Evolutionary conservation across 805 yeast genomes (phyloP).

Genomic region (Saccharomycopsis lassenensis): DNA sequence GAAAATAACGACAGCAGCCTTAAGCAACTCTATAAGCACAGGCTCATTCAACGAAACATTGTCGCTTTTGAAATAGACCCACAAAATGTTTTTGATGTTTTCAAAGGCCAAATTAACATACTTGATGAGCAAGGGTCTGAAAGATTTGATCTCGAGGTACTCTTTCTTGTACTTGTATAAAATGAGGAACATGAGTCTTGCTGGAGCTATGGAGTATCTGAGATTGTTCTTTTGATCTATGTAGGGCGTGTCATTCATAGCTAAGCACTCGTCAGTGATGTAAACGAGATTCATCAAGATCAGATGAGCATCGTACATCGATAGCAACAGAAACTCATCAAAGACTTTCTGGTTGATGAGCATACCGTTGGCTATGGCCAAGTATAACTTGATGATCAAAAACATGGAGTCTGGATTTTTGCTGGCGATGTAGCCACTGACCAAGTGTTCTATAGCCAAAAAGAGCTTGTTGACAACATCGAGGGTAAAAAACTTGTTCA

Average conservation of each 20-base stretch:
- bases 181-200: conserved; percentile 4
- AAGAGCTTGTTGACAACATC: background rate
- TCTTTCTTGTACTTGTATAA: conserved; percentile 2
- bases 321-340: background rate
- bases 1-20: conserved; percentile 3
- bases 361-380: conserved; percentile 5
- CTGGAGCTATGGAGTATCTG: conserved; percentile 7
- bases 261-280: too few relatives aligned
- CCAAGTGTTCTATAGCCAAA: conserved; percentile 1
- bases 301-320: background rate
- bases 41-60: conserved; percentile 4
- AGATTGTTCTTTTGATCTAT: background rate
- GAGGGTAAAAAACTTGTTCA: background rate
- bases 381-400: conserved; percentile 1
- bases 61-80: conserved; percentile 8
- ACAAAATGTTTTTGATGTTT: conserved; percentile 8
- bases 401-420: background rate
- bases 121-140: conserved; percentile 1
- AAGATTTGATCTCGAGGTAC: conserved; percentile 1
- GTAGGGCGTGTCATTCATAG: too few relatives aligned
- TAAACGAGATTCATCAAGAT: background rate
- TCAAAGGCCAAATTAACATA: conserved; percentile 1
- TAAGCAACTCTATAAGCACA: conserved; percentile 8
- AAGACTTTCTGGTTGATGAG: conserved; percentile 3
- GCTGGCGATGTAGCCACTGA: background rate